phyloP scores from a whole-genome alignment of 2,329 filamentous ascomycete species.

The Xylariaceae sp. region DNA sequence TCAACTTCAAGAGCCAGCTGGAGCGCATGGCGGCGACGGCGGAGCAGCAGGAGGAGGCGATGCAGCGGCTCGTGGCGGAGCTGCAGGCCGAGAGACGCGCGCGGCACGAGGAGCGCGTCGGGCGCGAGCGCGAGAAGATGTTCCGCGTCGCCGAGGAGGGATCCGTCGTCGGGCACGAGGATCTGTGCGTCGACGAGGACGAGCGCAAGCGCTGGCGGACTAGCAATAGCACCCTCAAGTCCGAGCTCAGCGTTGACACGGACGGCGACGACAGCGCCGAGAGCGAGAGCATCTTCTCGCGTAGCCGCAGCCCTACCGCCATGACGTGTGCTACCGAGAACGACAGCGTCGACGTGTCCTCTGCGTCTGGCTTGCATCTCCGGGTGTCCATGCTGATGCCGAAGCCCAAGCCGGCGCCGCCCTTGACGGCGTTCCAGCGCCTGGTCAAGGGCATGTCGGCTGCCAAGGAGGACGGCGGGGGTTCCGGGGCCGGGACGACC shows the following conservation, averaged over 20 bases:
- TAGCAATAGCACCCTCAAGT: slow-evolving; percentile 40
- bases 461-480: slow-evolving; percentile 31
- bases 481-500: slow-evolving; percentile 22
- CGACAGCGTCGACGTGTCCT: slow-evolving; percentile 19
- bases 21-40: slow-evolving; percentile 55
- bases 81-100: slow-evolving; percentile 49
- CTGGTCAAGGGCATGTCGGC: slow-evolving; percentile 45
- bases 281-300: slow-evolving; percentile 56
- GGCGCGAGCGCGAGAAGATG: slow-evolving; percentile 32
- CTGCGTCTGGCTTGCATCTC: slow-evolving; percentile 10
- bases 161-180: slow-evolving; percentile 45
- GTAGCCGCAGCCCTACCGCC: slow-evolving; percentile 54
- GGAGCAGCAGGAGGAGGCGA: slow-evolving; percentile 49
- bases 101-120: slow-evolving; percentile 38
- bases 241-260: slow-evolving; percentile 47
- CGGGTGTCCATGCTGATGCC: slow-evolving; percentile 24
- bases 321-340: slow-evolving; percentile 35
- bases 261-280: slow-evolving; percentile 45
- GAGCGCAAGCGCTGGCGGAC: slow-evolving; percentile 41
- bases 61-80: slow-evolving; percentile 48
- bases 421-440: slow-evolving; percentile 46
- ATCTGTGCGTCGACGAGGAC: slow-evolving; percentile 53
- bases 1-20: slow-evolving; percentile 55
- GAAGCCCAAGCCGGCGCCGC: slow-evolving; percentile 29
- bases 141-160: slow-evolving; percentile 31